Base-by-base conservation (phyloP, 2,329 filamentous ascomycete genomes). In the Podosphaera xanthii region DNA sequence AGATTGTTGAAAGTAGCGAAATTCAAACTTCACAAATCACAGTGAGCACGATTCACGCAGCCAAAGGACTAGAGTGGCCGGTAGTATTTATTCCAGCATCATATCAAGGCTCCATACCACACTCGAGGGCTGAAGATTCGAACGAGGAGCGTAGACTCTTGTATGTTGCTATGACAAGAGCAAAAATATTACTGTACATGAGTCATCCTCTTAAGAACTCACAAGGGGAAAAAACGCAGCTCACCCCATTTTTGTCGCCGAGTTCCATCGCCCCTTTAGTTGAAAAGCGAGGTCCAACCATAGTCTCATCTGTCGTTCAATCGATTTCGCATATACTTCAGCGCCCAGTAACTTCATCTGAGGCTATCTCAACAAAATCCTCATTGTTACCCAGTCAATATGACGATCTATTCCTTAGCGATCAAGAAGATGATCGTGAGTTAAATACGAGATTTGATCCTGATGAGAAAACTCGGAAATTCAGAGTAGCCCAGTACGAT, bases 101-200 rank as follows among this genome's bases (percentile, higher is more conserved):
- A 34, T 95, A 94, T 68, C 81, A 89, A 54, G 92, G 91, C 0
- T 91, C 85, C 1, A 94, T 97, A 61, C 91, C 91, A 3, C 91
- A 97, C 69, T 84, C 83, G 1, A 79, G 90, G 64, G 80, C 89
- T 1, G 90, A 96, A 53, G 87, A 97, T 67, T 76, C 77, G 2
- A 84, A 91, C 60, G 91, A 98, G 70, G 91, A 98, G 69, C 77
- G 92, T 61, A 78, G 91, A 35, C 72, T 98, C 53, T 75, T 98
- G 0, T 98, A 97, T 66, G 92, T 98, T 12, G 91, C 90, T 35
- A 97, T 98, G 90, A 98, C 91, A 2, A 77, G 91, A 68, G 91
- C 92, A 5, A 84, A 97, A 69, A 83, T 81, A 0, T 72, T 97
- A 36, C 73, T 98, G 1, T 95, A 95, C 65, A 74, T 97, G 59